Base-by-base conservation (phyloP, 768 basidiomycete species). In the Xanthoconium purpureum region DNA sequence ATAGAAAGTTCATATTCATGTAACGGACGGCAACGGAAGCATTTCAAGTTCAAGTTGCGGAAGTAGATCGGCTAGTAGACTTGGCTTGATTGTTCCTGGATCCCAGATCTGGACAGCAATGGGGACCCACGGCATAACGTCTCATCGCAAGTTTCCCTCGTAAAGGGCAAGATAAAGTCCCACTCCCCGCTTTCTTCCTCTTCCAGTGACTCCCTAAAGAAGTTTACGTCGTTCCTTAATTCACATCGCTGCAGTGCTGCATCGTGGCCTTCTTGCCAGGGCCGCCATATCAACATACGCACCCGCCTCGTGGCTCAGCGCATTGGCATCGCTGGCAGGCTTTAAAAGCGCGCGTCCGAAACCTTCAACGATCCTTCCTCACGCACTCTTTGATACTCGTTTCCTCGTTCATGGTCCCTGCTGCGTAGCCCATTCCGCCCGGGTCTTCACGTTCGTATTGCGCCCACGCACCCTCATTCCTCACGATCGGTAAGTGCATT, bases 401-500 rank as follows among this genome's bases (percentile, higher is more conserved):
- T 44, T 55, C 24, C 40, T 57, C 55, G 44, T 65, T 65, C 56
- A 63, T 64, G 63, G 53, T 60, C 55, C 58, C 55, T 30, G 39
- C 37, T 40, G n/a, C 40, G 42, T 48, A 57, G 55, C 51, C 51
- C 12, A 55, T 57, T 46, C 35, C 11, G 18, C 13, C 28, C 38
- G 42, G 39, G 36, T 47, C 30, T 28, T 45, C 17, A 38, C 49
- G 36, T 38, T 30, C 52, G n/a, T 35, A 30, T 39, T 36, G 36
- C 36, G 37, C 52, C 54, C 29, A 52, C 51, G 42, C 29, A 59
- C 55, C 33, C 47, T 54, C 49, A 39, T 56, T 60, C 50, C 30
- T 65, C 55, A 71, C 65, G 65, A 68, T 62, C 59, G 55, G 64
- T 69, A 62, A 57, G 69, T 61, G 13, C 6, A 5, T 43, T 15